phyloP scores from a whole-genome alignment of 352 stramenopile species.

The Chrysophaeum taylorii region DNA sequence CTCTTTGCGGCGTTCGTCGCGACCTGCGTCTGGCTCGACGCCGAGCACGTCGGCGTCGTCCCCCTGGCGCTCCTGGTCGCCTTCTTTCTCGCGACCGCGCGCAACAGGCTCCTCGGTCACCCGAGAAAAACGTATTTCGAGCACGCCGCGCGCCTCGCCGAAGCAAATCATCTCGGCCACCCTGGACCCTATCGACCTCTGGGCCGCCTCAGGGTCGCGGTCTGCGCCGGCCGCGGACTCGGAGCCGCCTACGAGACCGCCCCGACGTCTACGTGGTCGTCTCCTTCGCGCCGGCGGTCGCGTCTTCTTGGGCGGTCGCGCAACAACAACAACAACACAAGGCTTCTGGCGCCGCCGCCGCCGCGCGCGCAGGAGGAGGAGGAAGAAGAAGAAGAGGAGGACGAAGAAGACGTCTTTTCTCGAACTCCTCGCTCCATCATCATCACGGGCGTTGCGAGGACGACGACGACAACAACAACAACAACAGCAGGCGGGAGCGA shows the following conservation, averaged over 20 bases:
- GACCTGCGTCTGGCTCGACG: not conserved
- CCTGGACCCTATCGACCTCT: not conserved
- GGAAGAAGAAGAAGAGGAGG: not conserved
- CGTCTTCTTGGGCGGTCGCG: too few species aligned
- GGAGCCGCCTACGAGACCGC: not conserved
- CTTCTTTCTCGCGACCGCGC: not conserved
- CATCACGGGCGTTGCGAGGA: too few species aligned
- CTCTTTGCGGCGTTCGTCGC: not conserved
- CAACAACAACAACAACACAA: too few species aligned
- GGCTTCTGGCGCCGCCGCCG: too few species aligned
- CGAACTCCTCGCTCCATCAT: too few species aligned
- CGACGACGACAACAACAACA: too few species aligned
- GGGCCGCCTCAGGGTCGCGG: not conserved
- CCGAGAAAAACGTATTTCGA: not conserved
- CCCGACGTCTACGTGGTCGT: not conserved
- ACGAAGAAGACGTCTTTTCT: not conserved
- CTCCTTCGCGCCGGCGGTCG: too few species aligned
- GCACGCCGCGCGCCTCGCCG: not conserved
- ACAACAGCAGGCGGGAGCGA: not conserved
- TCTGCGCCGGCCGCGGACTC: conserved; percentile 1
- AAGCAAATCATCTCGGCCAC: not conserved
- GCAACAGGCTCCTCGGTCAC: too few species aligned
- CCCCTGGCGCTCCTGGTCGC: not conserved
- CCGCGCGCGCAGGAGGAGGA: too few species aligned
- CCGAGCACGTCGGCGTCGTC: not conserved